Evolutionary conservation across 2,329 filamentous ascomycete genomes (phyloP), one percentile per base, ranked within the genome.

Genomic region (Fusarium palustre): DNA sequence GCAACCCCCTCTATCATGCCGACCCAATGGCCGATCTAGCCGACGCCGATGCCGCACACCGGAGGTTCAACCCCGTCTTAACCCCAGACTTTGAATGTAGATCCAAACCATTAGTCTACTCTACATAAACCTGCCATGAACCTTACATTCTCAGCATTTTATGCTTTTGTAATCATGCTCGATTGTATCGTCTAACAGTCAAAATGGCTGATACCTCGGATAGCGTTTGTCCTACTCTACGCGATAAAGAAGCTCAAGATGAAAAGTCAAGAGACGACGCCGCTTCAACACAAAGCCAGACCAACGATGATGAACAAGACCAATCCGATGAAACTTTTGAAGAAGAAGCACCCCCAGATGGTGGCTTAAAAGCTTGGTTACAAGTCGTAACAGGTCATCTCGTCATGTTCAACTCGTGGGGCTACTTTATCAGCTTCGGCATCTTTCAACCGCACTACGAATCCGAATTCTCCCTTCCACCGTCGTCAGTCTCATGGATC

Each of bases 401-500:
- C 16, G 70, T 80, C 49, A 74, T 80, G 59, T 77, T 80, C 54
- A 80, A 77, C 56, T 76, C 78, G 1, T 82, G 79, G 78, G 81
- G 81, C 5, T 79, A 79, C 54, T 74, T 79, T 34, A 80, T 78
- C 54, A 78, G 79, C 55, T 83, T 80, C 63, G 80, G 73, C 58
- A 80, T 76, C 70, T 82, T 75, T 70, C 80, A 75, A 67, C 77
- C 80, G 3, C 77, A 81, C 68, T 84, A 84, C 64, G 70, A 75
- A 6, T 46, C 72, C 0, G 64, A 69, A 24, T 76, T 83, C 16
- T 59, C 72, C 1, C 71, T 76, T 3, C 73, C 76, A 6, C 68
- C 79, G 1, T 79, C 81, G 4, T 75, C 77, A 16, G 78, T 86
- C 24, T 80, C 84, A 2, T 86, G 84, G 84, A 81, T 86, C 20